Conservation (phyloP, 2,329 filamentous ascomycete genomes). For the Cordyceps militaris region DNA sequence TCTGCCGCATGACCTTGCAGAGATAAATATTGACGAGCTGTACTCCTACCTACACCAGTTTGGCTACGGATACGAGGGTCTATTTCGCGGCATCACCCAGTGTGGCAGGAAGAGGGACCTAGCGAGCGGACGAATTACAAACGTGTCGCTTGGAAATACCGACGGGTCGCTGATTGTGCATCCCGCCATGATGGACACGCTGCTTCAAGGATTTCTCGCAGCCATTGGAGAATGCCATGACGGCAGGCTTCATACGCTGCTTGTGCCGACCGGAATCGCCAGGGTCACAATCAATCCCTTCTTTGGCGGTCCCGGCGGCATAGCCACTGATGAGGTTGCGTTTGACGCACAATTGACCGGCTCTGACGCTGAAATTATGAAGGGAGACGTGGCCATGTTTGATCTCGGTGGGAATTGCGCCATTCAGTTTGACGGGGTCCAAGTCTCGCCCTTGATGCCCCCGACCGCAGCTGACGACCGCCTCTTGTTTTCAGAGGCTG, state of each 20-base stretch:
- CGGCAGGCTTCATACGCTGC: neutral
- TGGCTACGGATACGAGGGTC: neutral
- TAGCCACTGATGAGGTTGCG: neutral
- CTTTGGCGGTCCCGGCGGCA: neutral
- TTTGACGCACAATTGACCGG: neutral
- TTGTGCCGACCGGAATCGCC: neutral
- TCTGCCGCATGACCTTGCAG: neutral
- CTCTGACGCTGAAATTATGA: no score
- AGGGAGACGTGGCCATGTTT: neutral
- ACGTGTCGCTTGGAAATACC: neutral
- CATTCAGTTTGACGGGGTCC: neutral
- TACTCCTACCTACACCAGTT: neutral
- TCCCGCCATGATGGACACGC: neutral
- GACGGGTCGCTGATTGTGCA: neutral
- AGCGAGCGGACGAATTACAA: neutral
- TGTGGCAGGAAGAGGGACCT: neutral
- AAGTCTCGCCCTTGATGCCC: neutral
- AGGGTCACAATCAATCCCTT: neutral
- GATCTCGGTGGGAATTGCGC: neutral
- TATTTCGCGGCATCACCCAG: neutral
- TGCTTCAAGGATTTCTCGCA: neutral
- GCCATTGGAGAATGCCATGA: neutral
- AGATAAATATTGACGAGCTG: neutral
- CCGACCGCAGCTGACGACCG: neutral
- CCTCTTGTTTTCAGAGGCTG: neutral